Conservation (phyloP, 306 rosid species). For the Lathyrus tuberosus region DNA sequence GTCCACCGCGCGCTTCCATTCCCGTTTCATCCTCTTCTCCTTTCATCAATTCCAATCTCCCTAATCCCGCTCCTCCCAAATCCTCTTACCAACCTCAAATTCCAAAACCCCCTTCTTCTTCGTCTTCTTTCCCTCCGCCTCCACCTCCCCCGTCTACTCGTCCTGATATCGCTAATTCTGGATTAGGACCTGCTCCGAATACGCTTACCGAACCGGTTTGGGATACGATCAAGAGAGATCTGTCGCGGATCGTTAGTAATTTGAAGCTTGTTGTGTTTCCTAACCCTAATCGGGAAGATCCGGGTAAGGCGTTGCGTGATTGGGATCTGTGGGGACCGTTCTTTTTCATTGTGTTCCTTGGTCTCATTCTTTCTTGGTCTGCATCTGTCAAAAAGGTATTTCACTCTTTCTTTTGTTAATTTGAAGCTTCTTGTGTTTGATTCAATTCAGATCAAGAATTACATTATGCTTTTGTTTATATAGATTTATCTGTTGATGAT, state of each 20-base stretch:
- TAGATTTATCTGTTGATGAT: not conserved
- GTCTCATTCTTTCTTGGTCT: slow-evolving; percentile 92
- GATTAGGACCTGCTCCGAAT: slow-evolving; percentile 78
- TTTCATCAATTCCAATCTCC: slow-evolving; percentile 46
- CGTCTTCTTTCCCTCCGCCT: not conserved
- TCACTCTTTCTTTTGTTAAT: not conserved
- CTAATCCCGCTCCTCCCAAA: slow-evolving; percentile 41
- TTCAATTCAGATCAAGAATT: slow-evolving; percentile 19
- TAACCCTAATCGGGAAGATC: slow-evolving; percentile 91
- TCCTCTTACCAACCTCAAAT: slow-evolving; percentile 19
- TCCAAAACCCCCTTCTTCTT: slow-evolving; percentile 23
- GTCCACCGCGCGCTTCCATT: slow-evolving; percentile 87
- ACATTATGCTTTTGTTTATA: not conserved
- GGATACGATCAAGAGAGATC: slow-evolving; percentile 96
- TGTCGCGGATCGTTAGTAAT: slow-evolving; percentile 90
- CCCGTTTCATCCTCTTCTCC: slow-evolving; percentile 66
- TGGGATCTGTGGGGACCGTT: slow-evolving; percentile 99
- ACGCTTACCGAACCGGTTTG: slow-evolving; percentile 95
- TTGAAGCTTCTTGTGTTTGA: not conserved
- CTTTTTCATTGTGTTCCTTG: slow-evolving; percentile 94
- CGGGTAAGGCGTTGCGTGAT: slow-evolving; percentile 93
- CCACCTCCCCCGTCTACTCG: slow-evolving; percentile 41
- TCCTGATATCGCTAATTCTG: slow-evolving; percentile 41
- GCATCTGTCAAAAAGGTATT: slow-evolving; percentile 93
- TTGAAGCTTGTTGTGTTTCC: slow-evolving; percentile 97